Evolutionary conservation across 2,329 filamentous ascomycete genomes (phyloP), one percentile per base, ranked within the genome.

Genomic region (Fusarium sp.): DNA sequence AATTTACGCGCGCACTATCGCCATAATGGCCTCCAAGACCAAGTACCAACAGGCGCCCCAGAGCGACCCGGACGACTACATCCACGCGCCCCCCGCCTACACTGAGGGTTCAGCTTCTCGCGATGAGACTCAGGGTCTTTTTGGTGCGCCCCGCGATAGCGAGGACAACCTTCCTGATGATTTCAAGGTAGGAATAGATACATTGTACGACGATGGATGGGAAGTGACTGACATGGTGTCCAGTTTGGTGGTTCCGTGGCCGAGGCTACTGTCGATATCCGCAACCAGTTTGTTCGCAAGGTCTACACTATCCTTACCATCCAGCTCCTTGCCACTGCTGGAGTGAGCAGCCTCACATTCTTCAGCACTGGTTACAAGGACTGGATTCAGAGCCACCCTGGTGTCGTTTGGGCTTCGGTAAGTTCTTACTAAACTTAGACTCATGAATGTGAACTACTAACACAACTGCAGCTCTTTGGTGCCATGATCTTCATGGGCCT

Each of bases 291-390:
- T 81, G 87, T 97, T 75, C 91, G 94, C 81, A 98, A 98, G 85
- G 96, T 99, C 78, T 99, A 99, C 83, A 92, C 94, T 62, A 99
- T 99, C 81, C 86, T 99, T 83, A 97, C 96, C n/a, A 90, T 93
- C 52, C 96, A 99, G 80, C 90, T 99, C 55, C 84, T 98, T 77
- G 89, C 91, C 60, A 99, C 96, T 10, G 92, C 91, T 37, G 86
- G 88, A 66, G 86, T 98, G 72, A 94, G 92, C 83, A 88, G 91
- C 66, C 82, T 98, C 73, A 96, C 92, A 72, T 98, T 98, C 86
- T 92, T 93, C 82, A 97, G 89, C 82, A 76, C 81, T 13, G 82
- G 84, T 58, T 99, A 98, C 85, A 93, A 91, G 79, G 76, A 74
- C 52, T 99, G 94, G 93, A 95, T 99, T 75, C 94, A 97, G 79